Evolutionary conservation across 768 basidiomycete species (phyloP).

Genomic region (Leccinum obscurum): DNA sequence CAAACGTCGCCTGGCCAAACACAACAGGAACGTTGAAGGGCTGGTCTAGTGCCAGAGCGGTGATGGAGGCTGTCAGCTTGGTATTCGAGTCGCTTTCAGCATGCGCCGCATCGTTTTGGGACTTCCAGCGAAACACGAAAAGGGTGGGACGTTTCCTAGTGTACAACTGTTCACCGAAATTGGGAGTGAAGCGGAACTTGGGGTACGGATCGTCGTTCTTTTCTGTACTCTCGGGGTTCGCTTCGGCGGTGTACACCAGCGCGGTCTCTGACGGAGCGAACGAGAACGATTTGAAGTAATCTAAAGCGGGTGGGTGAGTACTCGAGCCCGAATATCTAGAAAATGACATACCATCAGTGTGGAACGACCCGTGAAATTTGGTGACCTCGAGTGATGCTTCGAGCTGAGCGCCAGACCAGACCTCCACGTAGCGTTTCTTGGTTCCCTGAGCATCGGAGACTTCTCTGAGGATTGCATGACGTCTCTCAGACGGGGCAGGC

Average conservation of each 20-base stretch:
- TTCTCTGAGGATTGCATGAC: slow-evolving; percentile 48
- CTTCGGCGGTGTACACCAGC: slow-evolving; percentile 63
- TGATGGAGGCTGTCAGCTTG: slow-evolving; percentile 8
- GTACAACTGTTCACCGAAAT: slow-evolving; percentile 62
- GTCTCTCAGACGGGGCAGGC: slow-evolving; percentile 43
- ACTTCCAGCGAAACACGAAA: slow-evolving; percentile 54
- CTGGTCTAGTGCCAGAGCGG: slow-evolving; percentile 15
- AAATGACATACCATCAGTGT: slow-evolving; percentile 52
- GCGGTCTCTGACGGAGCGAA: slow-evolving; percentile 56
- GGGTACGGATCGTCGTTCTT: slow-evolving; percentile 31
- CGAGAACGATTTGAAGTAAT: slow-evolving; percentile 48
- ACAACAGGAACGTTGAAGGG: slow-evolving; percentile 27
- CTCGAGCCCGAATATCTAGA: not conserved
- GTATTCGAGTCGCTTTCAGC: slow-evolving; percentile 1
- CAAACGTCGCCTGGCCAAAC: slow-evolving; percentile 62
- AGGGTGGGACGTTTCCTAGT: slow-evolving; percentile 52
- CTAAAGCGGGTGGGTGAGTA: slow-evolving; percentile 32
- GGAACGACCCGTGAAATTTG: slow-evolving; percentile 56
- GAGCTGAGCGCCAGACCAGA: slow-evolving; percentile 50
- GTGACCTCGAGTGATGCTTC: slow-evolving; percentile 56
- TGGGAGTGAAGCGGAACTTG: slow-evolving; percentile 56
- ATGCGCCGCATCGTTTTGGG: not conserved
- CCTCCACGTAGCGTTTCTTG: slow-evolving; percentile 56
- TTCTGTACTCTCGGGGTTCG: slow-evolving; percentile 30
- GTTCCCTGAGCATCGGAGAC: slow-evolving; percentile 22